These are phyloP conservation scores for Paramarasmius palmivorus DNA, from an alignment of 1,284 basidiomycete species.

Conservation along the genomic window DNA sequence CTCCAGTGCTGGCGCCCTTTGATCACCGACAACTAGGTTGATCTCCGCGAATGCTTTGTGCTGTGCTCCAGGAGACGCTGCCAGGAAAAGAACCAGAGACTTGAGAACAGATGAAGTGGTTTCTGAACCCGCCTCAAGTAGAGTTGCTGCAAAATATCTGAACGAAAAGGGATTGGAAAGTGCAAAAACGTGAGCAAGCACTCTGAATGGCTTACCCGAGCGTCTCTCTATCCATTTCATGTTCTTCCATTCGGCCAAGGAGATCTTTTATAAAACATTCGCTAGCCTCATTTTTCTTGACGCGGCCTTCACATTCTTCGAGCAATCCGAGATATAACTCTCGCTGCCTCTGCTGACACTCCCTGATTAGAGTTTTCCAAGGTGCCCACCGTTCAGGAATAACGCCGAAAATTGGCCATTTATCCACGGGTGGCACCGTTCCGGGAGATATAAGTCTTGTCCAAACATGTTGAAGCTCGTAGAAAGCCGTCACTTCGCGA, in stretches of 20 bases:
- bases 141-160: conserved; percentile 20
- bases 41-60: neutral
- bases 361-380: conserved; percentile 22
- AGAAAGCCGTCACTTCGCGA: conserved; percentile 21
- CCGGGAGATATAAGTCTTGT: conserved; percentile 24
- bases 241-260: conserved; percentile 4
- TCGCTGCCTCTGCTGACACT: conserved; percentile 17
- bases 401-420: conserved; percentile 24
- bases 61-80: neutral
- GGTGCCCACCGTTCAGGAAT: conserved; percentile 24
- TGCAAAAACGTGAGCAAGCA: neutral
- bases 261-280: conserved; percentile 10
- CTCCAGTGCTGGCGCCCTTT: too few relatives aligned
- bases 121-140: conserved; percentile 21
- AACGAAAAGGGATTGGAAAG: neutral
- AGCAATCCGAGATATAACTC: neutral
- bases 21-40: too few relatives aligned
- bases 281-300: neutral
- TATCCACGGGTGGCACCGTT: conserved; percentile 26
- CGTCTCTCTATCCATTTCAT: conserved; percentile 7
- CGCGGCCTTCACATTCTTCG: conserved; percentile 5
- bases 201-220: conserved; percentile 12
- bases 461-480: conserved; percentile 24
- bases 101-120: conserved; percentile 18
- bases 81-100: neutral